phyloP scores from a whole-genome alignment of 2,329 filamentous ascomycete genomes.

The Cytospora chrysosperma region DNA sequence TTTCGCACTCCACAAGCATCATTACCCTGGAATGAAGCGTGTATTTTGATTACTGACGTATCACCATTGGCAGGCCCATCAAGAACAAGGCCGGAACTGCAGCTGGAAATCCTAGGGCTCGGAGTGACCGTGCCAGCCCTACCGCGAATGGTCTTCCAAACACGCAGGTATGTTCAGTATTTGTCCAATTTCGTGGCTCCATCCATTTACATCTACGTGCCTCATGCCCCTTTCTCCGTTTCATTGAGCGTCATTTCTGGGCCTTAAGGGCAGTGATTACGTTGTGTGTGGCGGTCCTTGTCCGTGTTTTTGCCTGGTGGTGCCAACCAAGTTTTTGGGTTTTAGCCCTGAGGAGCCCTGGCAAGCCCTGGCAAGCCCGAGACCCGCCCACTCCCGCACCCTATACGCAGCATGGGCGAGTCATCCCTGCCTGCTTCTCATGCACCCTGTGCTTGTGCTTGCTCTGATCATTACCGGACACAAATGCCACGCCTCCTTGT shows the following conservation, averaged over 20 bases:
- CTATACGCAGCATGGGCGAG: constrained; percentile 16
- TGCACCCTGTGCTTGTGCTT: background rate
- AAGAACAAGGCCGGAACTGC: constrained; percentile 72
- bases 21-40: background rate
- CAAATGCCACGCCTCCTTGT: constrained; percentile 20
- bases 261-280: background rate
- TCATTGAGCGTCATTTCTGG: background rate
- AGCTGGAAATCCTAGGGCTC: constrained; percentile 65
- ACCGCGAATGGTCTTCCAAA: constrained; percentile 53
- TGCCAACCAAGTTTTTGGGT: constrained; percentile 20
- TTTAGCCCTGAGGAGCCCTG: constrained; percentile 19
- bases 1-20: background rate
- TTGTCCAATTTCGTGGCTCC: constrained; percentile 2
- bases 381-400: constrained; percentile 18
- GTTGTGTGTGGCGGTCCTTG: background rate
- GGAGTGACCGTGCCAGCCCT: constrained; percentile 64
- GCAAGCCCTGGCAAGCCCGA: background rate
- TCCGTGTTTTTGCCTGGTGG: constrained; percentile 5
- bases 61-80: constrained; percentile 57
- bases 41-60: constrained; percentile 23
- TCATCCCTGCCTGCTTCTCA: constrained; percentile 16
- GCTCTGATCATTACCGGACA: constrained; percentile 19
- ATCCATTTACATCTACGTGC: constrained; percentile 3
- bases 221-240: background rate
- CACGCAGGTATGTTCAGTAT: constrained; percentile 51